These are phyloP conservation scores for Nigrograna mackinnonii DNA, from an alignment of 2,329 filamentous ascomycete species.

Conservation along the genomic window DNA sequence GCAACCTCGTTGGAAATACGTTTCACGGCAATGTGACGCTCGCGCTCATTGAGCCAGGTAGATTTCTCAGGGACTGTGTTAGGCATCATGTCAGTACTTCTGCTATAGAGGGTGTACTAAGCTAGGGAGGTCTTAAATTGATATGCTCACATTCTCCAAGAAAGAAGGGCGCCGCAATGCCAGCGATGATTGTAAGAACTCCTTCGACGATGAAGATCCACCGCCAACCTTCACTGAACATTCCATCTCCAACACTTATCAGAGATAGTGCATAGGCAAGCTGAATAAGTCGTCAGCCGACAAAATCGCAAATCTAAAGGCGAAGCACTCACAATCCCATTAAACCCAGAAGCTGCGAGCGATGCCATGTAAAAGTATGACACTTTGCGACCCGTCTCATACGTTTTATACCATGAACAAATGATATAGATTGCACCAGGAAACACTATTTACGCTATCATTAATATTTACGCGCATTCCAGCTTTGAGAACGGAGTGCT, in stretches of 20 bases:
- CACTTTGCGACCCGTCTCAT: constrained; percentile 25
- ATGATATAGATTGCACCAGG: constrained; percentile 28
- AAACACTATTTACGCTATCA: constrained; percentile 16
- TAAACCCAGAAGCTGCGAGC: constrained; percentile 32
- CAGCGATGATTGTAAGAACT: constrained; percentile 18
- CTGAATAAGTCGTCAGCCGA: constrained; percentile 1
- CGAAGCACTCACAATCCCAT: constrained; percentile 26
- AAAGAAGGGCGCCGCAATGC: constrained; percentile 23
- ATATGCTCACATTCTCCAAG: constrained; percentile 22
- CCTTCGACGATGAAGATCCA: constrained; percentile 34
- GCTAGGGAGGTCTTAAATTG: too few species aligned
- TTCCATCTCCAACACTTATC: constrained; percentile 34
- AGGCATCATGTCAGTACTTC: too few species aligned
- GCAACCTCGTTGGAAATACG: too few species aligned
- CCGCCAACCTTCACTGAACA: constrained; percentile 33
- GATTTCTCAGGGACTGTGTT: too few species aligned
- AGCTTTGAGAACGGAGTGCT: not conserved
- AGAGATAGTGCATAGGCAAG: constrained; percentile 36
- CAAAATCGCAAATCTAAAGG: not conserved
- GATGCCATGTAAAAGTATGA: constrained; percentile 31
- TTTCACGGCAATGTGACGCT: too few species aligned
- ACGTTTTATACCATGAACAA: constrained; percentile 28
- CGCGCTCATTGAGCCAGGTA: too few species aligned
- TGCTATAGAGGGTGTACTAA: too few species aligned
- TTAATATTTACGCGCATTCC: not conserved